Evolutionary conservation across 1,284 basidiomycete genomes (phyloP).

Genomic region (Puccinia brachypodii): DNA sequence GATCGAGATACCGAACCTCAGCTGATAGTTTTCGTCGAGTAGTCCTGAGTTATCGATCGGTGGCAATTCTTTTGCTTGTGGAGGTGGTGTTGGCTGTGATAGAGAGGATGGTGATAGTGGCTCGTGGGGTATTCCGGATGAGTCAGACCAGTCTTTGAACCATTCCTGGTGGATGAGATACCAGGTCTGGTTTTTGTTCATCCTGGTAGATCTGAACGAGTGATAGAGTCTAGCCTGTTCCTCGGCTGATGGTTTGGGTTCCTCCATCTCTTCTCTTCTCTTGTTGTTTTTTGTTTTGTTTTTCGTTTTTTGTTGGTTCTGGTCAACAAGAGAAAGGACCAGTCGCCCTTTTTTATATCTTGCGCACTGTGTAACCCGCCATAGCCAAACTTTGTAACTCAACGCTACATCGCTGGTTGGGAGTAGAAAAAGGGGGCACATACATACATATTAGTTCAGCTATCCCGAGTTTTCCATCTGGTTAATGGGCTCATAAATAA

Average conservation of each 20-base stretch:
- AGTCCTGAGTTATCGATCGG: constrained; percentile 34
- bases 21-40: constrained; percentile 9
- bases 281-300: no score
- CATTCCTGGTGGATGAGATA: constrained; percentile 31
- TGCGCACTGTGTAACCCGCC: no score
- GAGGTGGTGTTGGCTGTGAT: neutral
- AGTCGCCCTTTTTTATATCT: no score
- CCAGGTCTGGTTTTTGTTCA: constrained; percentile 35
- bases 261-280: no score
- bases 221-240: constrained; percentile 9
- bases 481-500: no score
- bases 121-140: neutral
- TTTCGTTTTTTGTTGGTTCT: no score
- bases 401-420: no score
- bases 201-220: neutral
- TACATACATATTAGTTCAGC: no score
- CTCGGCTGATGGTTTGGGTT: constrained; percentile 9
- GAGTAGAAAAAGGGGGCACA: no score
- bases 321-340: no score
- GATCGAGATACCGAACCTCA: constrained; percentile 23
- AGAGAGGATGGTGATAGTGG: neutral
- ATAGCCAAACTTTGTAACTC: no score
- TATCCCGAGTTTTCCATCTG: no score
- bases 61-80: neutral
- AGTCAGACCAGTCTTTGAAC: constrained; percentile 19